Evolutionary conservation across 805 yeast species (phyloP).

Genomic region (Candida verbasci): DNA sequence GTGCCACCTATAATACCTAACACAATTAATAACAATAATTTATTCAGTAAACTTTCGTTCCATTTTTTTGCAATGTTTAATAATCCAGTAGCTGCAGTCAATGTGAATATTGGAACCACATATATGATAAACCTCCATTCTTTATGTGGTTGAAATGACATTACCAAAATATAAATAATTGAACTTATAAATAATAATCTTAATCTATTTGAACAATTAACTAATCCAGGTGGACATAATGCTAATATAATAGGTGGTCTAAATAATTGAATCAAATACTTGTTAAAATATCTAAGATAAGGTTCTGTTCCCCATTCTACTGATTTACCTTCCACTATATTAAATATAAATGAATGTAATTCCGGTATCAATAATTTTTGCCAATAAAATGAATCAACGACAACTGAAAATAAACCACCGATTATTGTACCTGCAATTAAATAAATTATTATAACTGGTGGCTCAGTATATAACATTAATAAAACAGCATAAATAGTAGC

Average conservation of each 20-base stretch:
- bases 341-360: conserved; percentile 64
- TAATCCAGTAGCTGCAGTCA: conserved; percentile 62
- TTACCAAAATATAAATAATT: conserved; percentile 48
- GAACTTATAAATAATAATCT: conserved; percentile 50
- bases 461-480: conserved; percentile 17
- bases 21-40: conserved; percentile 22
- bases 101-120: conserved; percentile 61
- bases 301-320: conserved; percentile 86
- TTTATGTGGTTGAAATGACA: conserved; percentile 86
- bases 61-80: conserved; percentile 21
- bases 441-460: conserved; percentile 16
- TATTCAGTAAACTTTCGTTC: conserved; percentile 17
- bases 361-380: conserved; percentile 61
- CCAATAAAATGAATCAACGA: conserved; percentile 81
- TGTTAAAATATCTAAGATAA: conserved; percentile 57
- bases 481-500: conserved; percentile 42
- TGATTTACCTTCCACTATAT: conserved; percentile 72
- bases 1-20: conserved; percentile 25
- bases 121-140: conserved; percentile 91
- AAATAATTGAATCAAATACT: conserved; percentile 36
- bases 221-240: conserved; percentile 29
- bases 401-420: conserved; percentile 47
- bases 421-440: conserved; percentile 46
- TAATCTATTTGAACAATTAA: conserved; percentile 37
- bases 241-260: conserved; percentile 43